Evolutionary conservation across 768 basidiomycete species (phyloP).

Genomic region (Piloderma croceum): DNA sequence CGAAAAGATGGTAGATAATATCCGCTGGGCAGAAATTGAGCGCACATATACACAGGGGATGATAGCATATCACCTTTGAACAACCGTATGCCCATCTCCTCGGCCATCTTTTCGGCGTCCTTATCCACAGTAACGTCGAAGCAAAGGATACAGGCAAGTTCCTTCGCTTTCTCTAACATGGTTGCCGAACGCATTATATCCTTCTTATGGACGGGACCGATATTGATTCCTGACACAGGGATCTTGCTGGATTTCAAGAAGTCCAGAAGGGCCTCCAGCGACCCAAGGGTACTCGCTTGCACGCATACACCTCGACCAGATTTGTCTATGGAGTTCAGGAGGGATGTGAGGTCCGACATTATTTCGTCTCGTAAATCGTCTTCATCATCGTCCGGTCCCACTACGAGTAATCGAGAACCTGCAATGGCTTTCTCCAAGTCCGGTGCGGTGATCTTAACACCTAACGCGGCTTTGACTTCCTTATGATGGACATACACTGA

Average conservation of each 20-base stretch:
- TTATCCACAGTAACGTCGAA: slow-evolving; percentile 95
- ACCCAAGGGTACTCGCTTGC: slow-evolving; percentile 94
- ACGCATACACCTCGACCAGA: slow-evolving; percentile 96
- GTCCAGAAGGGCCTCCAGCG: slow-evolving; percentile 92
- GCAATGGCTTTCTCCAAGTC: slow-evolving; percentile 98
- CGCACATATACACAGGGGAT: slow-evolving; percentile 4
- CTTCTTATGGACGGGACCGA: slow-evolving; percentile 94
- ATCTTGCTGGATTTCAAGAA: slow-evolving; percentile 95
- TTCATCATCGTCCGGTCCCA: slow-evolving; percentile 94
- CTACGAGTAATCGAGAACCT: slow-evolving; percentile 88
- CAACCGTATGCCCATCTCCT: slow-evolving; percentile 88
- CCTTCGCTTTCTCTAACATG: slow-evolving; percentile 95
- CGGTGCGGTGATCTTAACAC: slow-evolving; percentile 91
- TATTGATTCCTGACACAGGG: slow-evolving; percentile 95
- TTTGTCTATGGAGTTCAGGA: slow-evolving; percentile 89
- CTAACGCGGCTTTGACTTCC: slow-evolving; percentile 93
- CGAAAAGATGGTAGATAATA: slow-evolving; percentile 98
- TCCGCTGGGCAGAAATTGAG: slow-evolving; percentile 54
- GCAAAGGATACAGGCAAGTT: slow-evolving; percentile 90
- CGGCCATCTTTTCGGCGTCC: slow-evolving; percentile 86
- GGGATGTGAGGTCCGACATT: slow-evolving; percentile 89
- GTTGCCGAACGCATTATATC: slow-evolving; percentile 89
- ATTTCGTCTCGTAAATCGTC: slow-evolving; percentile 92
- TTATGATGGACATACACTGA: slow-evolving; percentile 96
- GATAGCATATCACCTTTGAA: slow-evolving; percentile 68